Percentiles rank a stretch among this genome's conserved stretches.
Conservation (phyloP, 192 early-diverging fungal species). For the Phlyctochytrium bullatum region DNA sequence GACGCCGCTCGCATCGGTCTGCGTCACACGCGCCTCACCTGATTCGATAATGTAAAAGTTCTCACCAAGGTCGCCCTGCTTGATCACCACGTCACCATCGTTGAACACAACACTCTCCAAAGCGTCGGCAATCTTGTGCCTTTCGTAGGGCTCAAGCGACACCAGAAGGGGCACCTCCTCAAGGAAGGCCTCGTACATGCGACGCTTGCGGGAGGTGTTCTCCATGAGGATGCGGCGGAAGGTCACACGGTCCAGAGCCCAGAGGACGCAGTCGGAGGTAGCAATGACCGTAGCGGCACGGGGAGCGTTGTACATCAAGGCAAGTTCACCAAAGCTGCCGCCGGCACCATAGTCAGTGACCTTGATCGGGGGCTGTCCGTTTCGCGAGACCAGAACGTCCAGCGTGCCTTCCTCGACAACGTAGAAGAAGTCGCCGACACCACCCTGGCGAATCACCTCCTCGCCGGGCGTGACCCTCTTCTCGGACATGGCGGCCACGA, state of each 20-base stretch:
- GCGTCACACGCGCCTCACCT: constrained; percentile 81
- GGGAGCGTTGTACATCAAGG: constrained; percentile 99
- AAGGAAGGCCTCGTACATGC: constrained; percentile 97
- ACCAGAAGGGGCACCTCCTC: constrained; percentile 89
- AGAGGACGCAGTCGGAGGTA: constrained; percentile 80
- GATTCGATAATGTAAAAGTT: constrained; percentile 96
- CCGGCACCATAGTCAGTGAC: constrained; percentile 81
- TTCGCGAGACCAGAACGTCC: constrained; percentile 86
- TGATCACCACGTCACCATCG: constrained; percentile 80
- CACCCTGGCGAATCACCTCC: constrained; percentile 91
- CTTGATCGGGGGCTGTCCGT: constrained; percentile 61
- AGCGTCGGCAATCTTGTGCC: constrained; percentile 99
- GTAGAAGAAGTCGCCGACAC: constrained; percentile 97
- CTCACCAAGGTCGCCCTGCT: constrained; percentile 91
- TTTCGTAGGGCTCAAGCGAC: constrained; percentile 92
- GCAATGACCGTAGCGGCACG: constrained; percentile 93
- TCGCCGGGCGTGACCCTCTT: constrained; percentile 72
- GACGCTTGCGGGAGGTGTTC: constrained; percentile 90
- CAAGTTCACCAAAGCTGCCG: constrained; percentile 97
- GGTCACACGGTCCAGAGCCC: constrained; percentile 97
- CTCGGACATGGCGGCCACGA: constrained; percentile 96
- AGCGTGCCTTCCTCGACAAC: constrained; percentile 92
- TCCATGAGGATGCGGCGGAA: constrained; percentile 99
- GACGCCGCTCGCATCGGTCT: constrained; percentile 78
- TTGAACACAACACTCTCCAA: constrained; percentile 87